A percentile compares a stretch with the other conserved stretches of the same genome.
phyloP scores from a whole-genome alignment of 2,329 filamentous ascomycete species.

The Didymella pinodella region DNA sequence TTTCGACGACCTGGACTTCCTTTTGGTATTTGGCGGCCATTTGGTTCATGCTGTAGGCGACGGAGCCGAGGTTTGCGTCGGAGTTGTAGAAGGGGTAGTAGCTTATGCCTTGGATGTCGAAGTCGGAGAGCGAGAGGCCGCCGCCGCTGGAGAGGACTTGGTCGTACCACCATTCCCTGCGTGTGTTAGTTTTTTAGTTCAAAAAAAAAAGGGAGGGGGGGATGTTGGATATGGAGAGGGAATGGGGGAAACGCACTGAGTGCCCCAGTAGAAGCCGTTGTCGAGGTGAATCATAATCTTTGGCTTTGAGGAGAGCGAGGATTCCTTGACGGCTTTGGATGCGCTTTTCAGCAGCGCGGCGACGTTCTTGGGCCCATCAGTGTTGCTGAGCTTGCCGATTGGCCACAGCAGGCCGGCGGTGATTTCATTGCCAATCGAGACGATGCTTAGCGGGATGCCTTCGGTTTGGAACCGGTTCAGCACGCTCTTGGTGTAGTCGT shows the following conservation, averaged over 20 bases:
- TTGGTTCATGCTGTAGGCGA: constrained; percentile 64
- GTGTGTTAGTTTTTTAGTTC: neutral
- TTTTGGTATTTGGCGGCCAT: constrained; percentile 71
- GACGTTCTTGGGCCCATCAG: constrained; percentile 61
- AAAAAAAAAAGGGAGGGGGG: too few relatives aligned
- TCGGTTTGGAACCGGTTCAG: constrained; percentile 67
- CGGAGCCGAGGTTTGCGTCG: constrained; percentile 64
- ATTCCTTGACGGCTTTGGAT: constrained; percentile 70
- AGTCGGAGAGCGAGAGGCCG: constrained; percentile 62
- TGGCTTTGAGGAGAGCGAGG: constrained; percentile 63
- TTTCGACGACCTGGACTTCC: constrained; percentile 73
- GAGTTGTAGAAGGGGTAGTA: constrained; percentile 77
- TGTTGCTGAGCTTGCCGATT: constrained; percentile 63
- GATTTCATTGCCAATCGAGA: constrained; percentile 79
- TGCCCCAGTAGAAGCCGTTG: constrained; percentile 75
- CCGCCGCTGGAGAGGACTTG: constrained; percentile 56
- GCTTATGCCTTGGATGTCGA: constrained; percentile 75
- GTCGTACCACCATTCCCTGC: constrained; percentile 69
- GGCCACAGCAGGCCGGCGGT: constrained; percentile 72
- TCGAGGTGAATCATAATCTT: constrained; percentile 79
- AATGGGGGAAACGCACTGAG: constrained; percentile 29
- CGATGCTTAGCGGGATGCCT: constrained; percentile 65
- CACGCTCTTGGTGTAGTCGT: constrained; percentile 72
- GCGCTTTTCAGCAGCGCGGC: constrained; percentile 71
- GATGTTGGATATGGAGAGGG: too few relatives aligned